Percentiles rank a stretch among this genome's conserved stretches.
phyloP scores from a whole-genome alignment of 2,329 filamentous ascomycete species.

The Ambrosiella xylebori region DNA sequence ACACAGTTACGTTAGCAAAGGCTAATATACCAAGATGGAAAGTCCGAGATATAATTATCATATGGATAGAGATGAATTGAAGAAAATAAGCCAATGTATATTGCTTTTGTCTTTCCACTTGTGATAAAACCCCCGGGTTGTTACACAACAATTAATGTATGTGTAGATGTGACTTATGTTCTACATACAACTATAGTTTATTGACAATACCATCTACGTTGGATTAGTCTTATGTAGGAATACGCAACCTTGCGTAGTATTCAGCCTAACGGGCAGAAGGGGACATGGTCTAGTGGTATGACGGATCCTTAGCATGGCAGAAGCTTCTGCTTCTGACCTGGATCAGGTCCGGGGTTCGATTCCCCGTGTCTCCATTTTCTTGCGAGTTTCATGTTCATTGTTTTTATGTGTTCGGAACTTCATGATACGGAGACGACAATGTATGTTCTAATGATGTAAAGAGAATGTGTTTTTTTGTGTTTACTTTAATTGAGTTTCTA shows the following conservation, averaged over 20 bases:
- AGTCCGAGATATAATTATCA: not conserved
- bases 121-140: not conserved
- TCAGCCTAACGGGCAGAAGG: not conserved
- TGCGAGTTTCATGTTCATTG: not conserved
- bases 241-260: not conserved
- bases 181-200: not conserved
- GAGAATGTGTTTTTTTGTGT: no score
- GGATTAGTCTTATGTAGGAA: not conserved
- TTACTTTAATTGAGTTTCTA: no score
- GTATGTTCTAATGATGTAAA: no score
- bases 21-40: no score
- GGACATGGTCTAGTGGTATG: conserved; percentile 11
- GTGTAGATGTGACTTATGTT: not conserved
- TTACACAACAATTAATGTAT: not conserved
- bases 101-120: not conserved
- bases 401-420: not conserved
- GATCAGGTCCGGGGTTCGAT: conserved; percentile 14
- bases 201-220: not conserved
- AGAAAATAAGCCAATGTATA: not conserved
- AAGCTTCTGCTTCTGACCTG: not conserved
- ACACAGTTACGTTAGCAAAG: not conserved
- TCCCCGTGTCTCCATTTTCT: conserved; percentile 12
- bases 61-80: not conserved
- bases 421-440: no score
- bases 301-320: conserved; percentile 8